Percentiles rank a stretch among this genome's conserved stretches.
Conservation (phyloP, 1,284 basidiomycete genomes). For the Tilletia horrida region DNA sequence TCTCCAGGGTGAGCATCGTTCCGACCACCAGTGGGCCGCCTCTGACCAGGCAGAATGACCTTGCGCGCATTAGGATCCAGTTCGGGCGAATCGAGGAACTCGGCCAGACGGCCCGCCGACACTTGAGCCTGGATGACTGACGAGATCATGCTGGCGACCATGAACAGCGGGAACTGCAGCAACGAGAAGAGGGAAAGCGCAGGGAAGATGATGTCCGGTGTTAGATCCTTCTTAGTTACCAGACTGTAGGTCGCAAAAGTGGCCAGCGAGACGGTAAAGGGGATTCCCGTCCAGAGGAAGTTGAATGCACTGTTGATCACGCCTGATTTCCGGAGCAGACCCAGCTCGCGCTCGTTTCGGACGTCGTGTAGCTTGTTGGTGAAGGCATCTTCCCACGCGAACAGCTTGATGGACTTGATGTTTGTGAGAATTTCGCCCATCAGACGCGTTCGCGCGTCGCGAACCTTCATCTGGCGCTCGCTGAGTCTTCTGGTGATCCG, state of each 20-base stretch:
- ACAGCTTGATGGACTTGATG: slow-evolving; percentile 70
- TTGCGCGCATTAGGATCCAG: slow-evolving; percentile 68
- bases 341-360: slow-evolving; percentile 79
- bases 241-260: slow-evolving; percentile 78
- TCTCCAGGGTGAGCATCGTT: slow-evolving; percentile 56
- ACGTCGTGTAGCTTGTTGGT: slow-evolving; percentile 70
- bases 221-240: slow-evolving; percentile 70
- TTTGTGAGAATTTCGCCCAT: slow-evolving; percentile 64
- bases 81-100: slow-evolving; percentile 75
- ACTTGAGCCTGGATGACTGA: slow-evolving; percentile 68
- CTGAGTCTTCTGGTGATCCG: slow-evolving; percentile 72
- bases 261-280: slow-evolving; percentile 65
- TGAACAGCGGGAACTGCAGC: slow-evolving; percentile 79
- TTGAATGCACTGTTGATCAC: slow-evolving; percentile 48
- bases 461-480: slow-evolving; percentile 84
- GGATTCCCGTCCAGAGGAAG: slow-evolving; percentile 49
- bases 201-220: slow-evolving; percentile 88
- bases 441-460: slow-evolving; percentile 61
- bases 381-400: slow-evolving; percentile 76
- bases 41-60: slow-evolving; percentile 19
- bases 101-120: slow-evolving; percentile 73
- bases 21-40: not conserved
- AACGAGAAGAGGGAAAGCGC: slow-evolving; percentile 89
- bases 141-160: slow-evolving; percentile 65
- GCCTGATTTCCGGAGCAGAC: slow-evolving; percentile 61